Conservation (phyloP, 768 basidiomycete genomes). For the Mycena amicta region DNA sequence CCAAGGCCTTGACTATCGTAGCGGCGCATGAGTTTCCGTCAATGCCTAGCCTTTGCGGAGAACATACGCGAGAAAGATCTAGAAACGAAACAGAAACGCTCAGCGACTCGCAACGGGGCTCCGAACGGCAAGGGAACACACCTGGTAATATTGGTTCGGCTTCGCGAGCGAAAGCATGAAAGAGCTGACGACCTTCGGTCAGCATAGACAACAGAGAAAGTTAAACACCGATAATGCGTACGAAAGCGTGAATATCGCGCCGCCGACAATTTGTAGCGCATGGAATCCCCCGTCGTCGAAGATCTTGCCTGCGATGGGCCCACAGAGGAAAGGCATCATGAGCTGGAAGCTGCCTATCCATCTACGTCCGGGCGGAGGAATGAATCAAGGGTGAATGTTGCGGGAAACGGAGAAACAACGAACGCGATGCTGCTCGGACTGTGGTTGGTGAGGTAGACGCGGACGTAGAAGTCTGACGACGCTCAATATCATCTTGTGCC, state of each 20-base stretch:
- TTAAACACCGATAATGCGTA: neutral
- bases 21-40: neutral
- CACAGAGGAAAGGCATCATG: neutral
- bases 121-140: neutral
- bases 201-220: neutral
- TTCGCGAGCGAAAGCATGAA: conserved; percentile 1
- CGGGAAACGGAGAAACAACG: neutral
- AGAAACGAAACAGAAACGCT: no score
- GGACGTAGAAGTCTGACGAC: conserved; percentile 2
- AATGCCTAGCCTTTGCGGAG: neutral
- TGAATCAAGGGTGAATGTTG: neutral
- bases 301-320: neutral
- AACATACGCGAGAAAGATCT: conserved; percentile 1
- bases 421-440: neutral
- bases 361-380: no score
- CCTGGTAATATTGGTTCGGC: neutral
- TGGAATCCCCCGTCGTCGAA: neutral
- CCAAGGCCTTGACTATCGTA: conserved; percentile 6
- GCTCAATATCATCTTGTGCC: neutral
- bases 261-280: neutral
- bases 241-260: neutral
- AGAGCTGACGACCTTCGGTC: neutral
- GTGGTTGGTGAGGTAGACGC: neutral
- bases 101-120: no score
- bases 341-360: conserved; percentile 4